These are phyloP conservation scores for Eimeria nieschulzi DNA, from an alignment of 169 alveolate species.

Conservation along the genomic window DNA sequence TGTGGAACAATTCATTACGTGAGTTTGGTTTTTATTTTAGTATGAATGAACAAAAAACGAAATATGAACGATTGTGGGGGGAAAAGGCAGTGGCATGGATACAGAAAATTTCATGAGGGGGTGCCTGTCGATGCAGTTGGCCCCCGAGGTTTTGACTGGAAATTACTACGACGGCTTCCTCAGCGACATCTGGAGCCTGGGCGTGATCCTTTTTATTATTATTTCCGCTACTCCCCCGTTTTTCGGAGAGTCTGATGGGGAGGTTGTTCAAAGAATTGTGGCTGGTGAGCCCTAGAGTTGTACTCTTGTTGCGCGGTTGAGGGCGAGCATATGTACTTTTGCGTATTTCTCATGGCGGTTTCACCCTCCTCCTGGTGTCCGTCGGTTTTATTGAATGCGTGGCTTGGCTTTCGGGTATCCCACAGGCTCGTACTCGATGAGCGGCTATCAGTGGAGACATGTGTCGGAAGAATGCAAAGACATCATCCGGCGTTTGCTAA, in stretches of 20 bases:
- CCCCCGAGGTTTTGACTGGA: conserved; percentile 69
- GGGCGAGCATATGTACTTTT: background rate
- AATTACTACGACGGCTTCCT: conserved; percentile 71
- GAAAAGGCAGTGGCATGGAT: too few relatives aligned
- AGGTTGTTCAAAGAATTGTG: conserved; percentile 36
- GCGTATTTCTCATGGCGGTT: background rate
- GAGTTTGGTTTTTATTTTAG: background rate
- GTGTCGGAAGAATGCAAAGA: conserved; percentile 93
- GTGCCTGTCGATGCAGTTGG: conserved; percentile 43
- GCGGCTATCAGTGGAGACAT: conserved; percentile 84
- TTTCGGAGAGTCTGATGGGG: conserved; percentile 53
- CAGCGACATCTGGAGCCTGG: conserved; percentile 73
- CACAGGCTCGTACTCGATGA: conserved; percentile 80
- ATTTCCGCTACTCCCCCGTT: conserved; percentile 72
- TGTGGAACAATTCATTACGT: conserved; percentile 70
- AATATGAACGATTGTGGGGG: too few relatives aligned
- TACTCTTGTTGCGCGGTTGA: background rate
- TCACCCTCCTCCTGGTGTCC: background rate
- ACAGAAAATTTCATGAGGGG: too few relatives aligned
- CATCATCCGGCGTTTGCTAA: conserved; percentile 89
- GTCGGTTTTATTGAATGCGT: background rate
- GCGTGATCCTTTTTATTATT: conserved; percentile 51
- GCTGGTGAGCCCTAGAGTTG: conserved; percentile 28
- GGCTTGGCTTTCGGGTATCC: background rate
- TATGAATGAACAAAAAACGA: too few relatives aligned